Conservation (phyloP, 805 yeast species). For the Starmerella roubikii region DNA sequence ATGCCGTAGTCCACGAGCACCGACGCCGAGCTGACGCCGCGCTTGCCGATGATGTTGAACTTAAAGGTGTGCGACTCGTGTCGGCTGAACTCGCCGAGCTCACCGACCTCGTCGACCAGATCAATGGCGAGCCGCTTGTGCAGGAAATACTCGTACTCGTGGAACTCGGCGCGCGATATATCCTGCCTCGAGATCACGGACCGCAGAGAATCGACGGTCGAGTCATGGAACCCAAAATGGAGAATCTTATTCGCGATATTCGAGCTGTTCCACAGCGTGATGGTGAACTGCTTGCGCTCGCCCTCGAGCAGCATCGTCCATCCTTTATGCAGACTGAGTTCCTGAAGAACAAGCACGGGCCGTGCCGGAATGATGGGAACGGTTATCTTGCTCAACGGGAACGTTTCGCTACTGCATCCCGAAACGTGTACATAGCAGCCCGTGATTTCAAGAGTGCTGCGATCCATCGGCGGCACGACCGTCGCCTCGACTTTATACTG, state of each 20-base stretch:
- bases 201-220: conserved; percentile 52
- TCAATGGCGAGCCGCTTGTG: conserved; percentile 26
- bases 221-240: conserved; percentile 54
- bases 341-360: conserved; percentile 44
- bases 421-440: conserved; percentile 41
- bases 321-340: conserved; percentile 42
- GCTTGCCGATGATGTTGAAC: conserved; percentile 47
- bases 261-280: conserved; percentile 47
- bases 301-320: conserved; percentile 75
- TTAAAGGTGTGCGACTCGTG: conserved; percentile 34
- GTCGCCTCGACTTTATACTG: conserved; percentile 18
- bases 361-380: conserved; percentile 34
- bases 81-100: conserved; percentile 20
- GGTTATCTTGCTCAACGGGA: conserved; percentile 14
- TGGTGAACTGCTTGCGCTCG: conserved; percentile 39
- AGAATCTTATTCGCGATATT: conserved; percentile 41
- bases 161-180: conserved; percentile 45
- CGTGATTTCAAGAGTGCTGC: conserved; percentile 37
- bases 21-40: conserved; percentile 55
- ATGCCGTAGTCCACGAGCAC: conserved; percentile 47
- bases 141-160: conserved; percentile 62
- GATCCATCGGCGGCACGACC: conserved; percentile 26
- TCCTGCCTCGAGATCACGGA: conserved; percentile 36
- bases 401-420: conserved; percentile 37
- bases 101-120: neutral